phyloP scores from a whole-genome alignment of 345 rosid genomes.

The Bretschneidera sinensis region DNA sequence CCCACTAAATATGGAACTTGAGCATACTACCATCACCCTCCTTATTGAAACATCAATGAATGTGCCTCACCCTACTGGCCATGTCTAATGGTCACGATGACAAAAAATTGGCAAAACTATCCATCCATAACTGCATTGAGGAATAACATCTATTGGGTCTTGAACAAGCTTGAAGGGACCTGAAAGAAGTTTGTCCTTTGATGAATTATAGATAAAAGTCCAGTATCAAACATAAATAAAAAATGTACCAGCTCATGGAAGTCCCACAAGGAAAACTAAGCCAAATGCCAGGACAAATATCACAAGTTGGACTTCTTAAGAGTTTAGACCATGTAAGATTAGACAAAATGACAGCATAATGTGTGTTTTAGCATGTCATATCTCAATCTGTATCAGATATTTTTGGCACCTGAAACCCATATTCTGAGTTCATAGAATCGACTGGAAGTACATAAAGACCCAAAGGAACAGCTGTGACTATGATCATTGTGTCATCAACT shows the following conservation, averaged over 20 bases:
- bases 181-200: constrained; percentile 22
- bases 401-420: neutral
- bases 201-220: neutral
- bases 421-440: neutral
- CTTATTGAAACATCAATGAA: no score
- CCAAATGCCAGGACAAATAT: no score
- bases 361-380: neutral
- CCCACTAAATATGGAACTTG: no score
- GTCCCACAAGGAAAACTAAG: no score
- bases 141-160: constrained; percentile 7
- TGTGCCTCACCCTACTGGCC: no score
- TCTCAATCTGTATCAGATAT: no score
- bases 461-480: no score
- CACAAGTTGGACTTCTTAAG: no score
- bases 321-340: neutral
- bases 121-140: neutral
- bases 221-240: no score
- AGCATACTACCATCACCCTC: no score
- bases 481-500: no score
- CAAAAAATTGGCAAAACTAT: neutral
- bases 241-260: no score
- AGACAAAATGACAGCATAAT: neutral
- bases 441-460: neutral
- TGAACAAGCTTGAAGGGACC: constrained; percentile 61
- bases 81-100: neutral